phyloP scores from a whole-genome alignment of 495 filamentous ascomycete species.

The Trichoderma parareesei region DNA sequence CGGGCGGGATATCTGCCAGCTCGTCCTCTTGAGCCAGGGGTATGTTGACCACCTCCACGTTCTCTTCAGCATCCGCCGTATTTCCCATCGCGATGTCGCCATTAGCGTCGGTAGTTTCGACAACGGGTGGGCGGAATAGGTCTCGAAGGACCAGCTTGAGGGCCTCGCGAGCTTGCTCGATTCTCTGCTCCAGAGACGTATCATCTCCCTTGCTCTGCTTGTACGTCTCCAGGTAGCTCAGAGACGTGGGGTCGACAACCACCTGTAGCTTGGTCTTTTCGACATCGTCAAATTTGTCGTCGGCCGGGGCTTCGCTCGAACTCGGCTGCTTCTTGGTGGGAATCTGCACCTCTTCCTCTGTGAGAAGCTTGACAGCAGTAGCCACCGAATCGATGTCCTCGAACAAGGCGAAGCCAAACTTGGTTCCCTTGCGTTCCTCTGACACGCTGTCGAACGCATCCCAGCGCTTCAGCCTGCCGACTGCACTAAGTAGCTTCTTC shows the following conservation, averaged over 20 bases:
- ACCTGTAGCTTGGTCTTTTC: conserved; percentile 67
- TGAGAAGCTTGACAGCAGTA: conserved; percentile 78
- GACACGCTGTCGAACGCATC: conserved; percentile 51
- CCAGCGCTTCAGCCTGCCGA: conserved; percentile 78
- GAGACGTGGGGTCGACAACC: conserved; percentile 71
- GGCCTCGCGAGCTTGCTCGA: conserved; percentile 54
- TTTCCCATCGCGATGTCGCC: conserved; percentile 70
- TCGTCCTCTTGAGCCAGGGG: conserved; percentile 87
- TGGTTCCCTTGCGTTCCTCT: conserved; percentile 73
- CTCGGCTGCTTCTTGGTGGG: conserved; percentile 62
- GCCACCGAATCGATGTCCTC: conserved; percentile 85
- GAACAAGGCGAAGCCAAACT: conserved; percentile 95
- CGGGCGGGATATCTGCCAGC: conserved; percentile 86
- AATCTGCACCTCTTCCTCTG: conserved; percentile 61
- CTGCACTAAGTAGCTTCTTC: conserved; percentile 69
- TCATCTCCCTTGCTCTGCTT: conserved; percentile 57
- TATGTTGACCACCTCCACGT: conserved; percentile 84
- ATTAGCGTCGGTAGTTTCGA: conserved; percentile 44
- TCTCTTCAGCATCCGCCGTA: conserved; percentile 39
- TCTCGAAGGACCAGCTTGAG: conserved; percentile 60
- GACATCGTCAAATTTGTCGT: conserved; percentile 48
- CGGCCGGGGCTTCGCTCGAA: conserved; percentile 20
- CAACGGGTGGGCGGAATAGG: conserved; percentile 60
- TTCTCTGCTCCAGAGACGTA: conserved; percentile 56
- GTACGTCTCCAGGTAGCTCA: conserved; percentile 75